A percentile compares a stretch with the other conserved stretches of the same genome.
phyloP scores from a whole-genome alignment of 441 rosid species.

The Hura crepitans region DNA sequence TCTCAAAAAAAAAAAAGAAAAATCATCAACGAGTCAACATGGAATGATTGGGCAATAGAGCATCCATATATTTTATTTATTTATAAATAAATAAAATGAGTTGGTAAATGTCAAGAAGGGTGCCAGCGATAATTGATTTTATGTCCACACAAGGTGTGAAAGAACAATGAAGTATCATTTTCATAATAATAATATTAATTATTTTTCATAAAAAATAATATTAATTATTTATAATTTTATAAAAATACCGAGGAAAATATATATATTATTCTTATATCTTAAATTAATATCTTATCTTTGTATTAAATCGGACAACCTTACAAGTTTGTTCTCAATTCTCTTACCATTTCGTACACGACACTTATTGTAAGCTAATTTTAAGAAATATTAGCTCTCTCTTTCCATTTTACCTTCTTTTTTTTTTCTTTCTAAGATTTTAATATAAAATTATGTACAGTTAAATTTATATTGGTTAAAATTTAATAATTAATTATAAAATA shows the following conservation, averaged over 20 bases:
- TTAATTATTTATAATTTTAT: neutral
- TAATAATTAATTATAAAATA: no score
- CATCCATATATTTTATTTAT: neutral
- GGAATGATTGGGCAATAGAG: constrained; percentile 8
- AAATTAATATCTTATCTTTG: neutral
- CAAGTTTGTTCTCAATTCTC: constrained; percentile 11
- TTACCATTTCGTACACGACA: constrained; percentile 38
- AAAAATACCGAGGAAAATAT: neutral
- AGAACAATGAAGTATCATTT: neutral
- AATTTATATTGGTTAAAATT: no score
- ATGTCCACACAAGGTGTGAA: constrained; percentile 1
- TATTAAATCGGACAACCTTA: constrained; percentile 5
- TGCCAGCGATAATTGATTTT: constrained; percentile 7
- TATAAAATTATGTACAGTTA: no score
- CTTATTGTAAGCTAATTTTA: constrained; percentile 29
- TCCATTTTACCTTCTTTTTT: neutral
- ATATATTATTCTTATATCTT: neutral
- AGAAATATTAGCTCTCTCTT: neutral
- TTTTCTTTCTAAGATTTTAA: no score
- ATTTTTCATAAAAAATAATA: neutral
- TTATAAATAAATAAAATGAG: neutral
- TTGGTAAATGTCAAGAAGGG: constrained; percentile 15
- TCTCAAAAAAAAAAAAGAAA: neutral
- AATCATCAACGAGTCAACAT: neutral
- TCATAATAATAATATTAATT: neutral